Base-by-base conservation (phyloP, 2,329 filamentous ascomycete species). In the Fusarium verrucosum region DNA sequence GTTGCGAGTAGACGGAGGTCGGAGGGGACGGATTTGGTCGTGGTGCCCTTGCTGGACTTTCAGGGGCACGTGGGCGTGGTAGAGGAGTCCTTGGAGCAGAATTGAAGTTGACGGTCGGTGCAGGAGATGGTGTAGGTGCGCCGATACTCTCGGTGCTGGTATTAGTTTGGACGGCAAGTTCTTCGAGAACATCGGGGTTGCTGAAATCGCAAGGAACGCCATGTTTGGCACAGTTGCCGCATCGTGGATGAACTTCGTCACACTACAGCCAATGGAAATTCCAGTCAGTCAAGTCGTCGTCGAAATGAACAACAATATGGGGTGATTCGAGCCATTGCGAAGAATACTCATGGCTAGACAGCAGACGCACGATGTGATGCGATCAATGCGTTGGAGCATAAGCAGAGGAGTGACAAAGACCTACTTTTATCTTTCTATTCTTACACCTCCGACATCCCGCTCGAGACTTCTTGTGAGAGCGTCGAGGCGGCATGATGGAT, bases 381-480 rank as follows among this genome's bases (percentile, higher is more conserved):
- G 42, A 43, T 62, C 57, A 37, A 43, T 62, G 53, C 23, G 46
- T 50, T 55, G 40, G 43, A 33, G 37, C 58, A 46, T 44, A 36
- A 45, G 38, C 28, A 45, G 42, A 53, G 50, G 46, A 52, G 38
- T 38, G 22, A 36, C 17, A 35, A n/a, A 37, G 28, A 51, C 71
- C 44, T 76, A 88, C 87, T 85, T 91, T 91, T 72, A 91, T 89
- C 76, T 90, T 90, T 61, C 88, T 81, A 52, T 81, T 80, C 77
- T 90, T 91, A 76, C 88, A 91, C 57, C 85, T 80, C 62, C 83
- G 81, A 70, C 88, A 91, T 41, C 88, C 88, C 47, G 87, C 84
- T 66, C 88, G 83, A 54, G 87, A 89, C 78, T 90, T 91, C 73
- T 89, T 90, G 76, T 91, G 88, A 37, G 87, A 88, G 73, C 87